Evolutionary conservation across 257 asterid genomes (phyloP).

Genomic region (Thymus quinquecostatus): DNA sequence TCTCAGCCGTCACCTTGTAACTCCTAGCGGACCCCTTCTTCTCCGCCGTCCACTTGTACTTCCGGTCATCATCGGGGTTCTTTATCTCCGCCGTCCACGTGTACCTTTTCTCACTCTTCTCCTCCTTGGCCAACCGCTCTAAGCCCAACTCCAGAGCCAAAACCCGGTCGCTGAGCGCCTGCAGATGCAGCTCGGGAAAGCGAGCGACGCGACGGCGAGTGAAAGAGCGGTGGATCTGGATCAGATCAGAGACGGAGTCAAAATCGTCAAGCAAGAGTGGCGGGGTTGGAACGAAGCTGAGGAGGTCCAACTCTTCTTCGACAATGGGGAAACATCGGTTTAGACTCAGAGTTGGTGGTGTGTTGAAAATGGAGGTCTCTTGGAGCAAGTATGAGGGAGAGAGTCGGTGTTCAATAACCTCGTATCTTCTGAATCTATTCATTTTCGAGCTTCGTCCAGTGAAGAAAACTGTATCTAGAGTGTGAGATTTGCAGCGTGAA

Average conservation of each 20-base stretch:
- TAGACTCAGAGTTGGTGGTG: slow-evolving; percentile 38
- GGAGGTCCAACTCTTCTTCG: slow-evolving; percentile 55
- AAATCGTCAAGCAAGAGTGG: slow-evolving; percentile 44
- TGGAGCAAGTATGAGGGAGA: slow-evolving; percentile 42
- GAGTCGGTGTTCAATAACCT: slow-evolving; percentile 49
- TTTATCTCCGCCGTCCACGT: slow-evolving; percentile 88
- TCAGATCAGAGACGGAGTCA: slow-evolving; percentile 70
- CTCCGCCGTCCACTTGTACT: slow-evolving; percentile 78
- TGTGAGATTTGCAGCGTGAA: background rate
- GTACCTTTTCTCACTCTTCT: slow-evolving; percentile 66
- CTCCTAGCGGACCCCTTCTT: slow-evolving; percentile 57
- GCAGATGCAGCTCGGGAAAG: slow-evolving; percentile 43
- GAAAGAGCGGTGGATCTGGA: slow-evolving; percentile 61
- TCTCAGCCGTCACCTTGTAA: slow-evolving; percentile 71
- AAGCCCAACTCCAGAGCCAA: slow-evolving; percentile 63
- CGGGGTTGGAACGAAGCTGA: slow-evolving; percentile 32
- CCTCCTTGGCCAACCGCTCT: slow-evolving; percentile 45
- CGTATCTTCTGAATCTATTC: slow-evolving; percentile 68
- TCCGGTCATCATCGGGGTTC: slow-evolving; percentile 63
- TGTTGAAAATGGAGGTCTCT: slow-evolving; percentile 43
- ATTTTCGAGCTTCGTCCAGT: slow-evolving; percentile 33
- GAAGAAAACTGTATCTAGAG: background rate
- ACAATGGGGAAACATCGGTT: slow-evolving; percentile 39
- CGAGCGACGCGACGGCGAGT: slow-evolving; percentile 50
- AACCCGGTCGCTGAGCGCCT: slow-evolving; percentile 70